Percentiles rank a stretch among this genome's conserved stretches.
These are phyloP conservation scores for Boletellus sp. DNA, from an alignment of 768 basidiomycete species.

Conservation along the genomic window DNA sequence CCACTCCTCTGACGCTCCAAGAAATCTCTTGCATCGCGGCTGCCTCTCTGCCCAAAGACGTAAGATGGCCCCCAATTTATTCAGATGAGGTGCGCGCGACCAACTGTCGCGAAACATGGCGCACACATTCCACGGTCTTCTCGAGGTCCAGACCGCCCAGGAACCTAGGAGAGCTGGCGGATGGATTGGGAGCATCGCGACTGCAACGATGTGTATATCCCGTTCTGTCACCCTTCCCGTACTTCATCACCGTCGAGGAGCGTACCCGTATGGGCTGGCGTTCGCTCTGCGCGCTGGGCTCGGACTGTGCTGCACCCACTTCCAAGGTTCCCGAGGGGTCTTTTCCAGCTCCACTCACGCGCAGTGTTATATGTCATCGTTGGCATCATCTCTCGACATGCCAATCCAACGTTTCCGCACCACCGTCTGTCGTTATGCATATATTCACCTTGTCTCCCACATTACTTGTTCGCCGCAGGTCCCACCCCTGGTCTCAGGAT, in stretches of 20 bases:
- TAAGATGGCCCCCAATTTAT: slow-evolving; percentile 13
- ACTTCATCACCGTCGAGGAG: slow-evolving; percentile 6
- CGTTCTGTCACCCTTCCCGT: neutral
- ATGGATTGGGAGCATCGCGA: neutral
- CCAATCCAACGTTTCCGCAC: slow-evolving; percentile 22
- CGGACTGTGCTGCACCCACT: no score
- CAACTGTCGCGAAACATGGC: neutral
- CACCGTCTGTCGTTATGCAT: slow-evolving; percentile 16
- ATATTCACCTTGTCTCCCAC: slow-evolving; percentile 5
- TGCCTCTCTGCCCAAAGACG: slow-evolving; percentile 14
- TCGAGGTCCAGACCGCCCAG: neutral
- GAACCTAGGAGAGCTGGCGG: no score
- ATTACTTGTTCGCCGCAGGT: slow-evolving; percentile 1
- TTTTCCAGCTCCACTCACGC: neutral
- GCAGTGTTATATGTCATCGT: neutral
- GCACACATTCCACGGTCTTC: neutral
- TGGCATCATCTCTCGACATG: slow-evolving; percentile 7
- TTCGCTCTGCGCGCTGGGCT: neutral
- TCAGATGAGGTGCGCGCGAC: neutral
- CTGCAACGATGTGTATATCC: neutral
- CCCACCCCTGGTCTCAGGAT: slow-evolving; percentile 5
- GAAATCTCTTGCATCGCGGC: slow-evolving; percentile 4
- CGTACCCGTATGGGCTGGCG: neutral
- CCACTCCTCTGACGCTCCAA: neutral
- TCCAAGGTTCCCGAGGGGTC: no score